Conservation (phyloP, 495 filamentous ascomycete genomes). For the Durotheca rogersii region DNA sequence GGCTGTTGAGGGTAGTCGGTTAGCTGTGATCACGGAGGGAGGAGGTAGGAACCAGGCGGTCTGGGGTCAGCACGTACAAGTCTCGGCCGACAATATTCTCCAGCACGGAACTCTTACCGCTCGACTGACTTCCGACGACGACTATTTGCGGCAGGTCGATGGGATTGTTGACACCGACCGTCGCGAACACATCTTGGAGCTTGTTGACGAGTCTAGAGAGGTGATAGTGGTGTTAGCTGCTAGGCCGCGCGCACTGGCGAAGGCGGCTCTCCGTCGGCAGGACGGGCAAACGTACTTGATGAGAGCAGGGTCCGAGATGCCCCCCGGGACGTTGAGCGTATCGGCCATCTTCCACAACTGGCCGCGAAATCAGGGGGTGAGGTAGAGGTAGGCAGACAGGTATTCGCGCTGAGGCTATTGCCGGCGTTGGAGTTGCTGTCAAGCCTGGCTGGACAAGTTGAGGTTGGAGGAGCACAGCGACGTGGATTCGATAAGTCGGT, state of each 20-base stretch:
- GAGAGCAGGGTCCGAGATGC: conserved; percentile 60
- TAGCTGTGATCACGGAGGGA: conserved; percentile 6
- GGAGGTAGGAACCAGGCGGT: conserved; percentile 7
- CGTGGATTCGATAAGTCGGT: neutral
- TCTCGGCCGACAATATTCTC: conserved; percentile 99
- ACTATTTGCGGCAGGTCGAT: conserved; percentile 99
- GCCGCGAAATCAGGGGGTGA: too few species aligned
- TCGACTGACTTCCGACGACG: conserved; percentile 97
- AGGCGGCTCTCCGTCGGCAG: conserved; percentile 33
- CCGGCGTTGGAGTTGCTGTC: neutral
- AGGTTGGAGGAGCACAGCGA: neutral
- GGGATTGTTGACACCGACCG: conserved; percentile 97
- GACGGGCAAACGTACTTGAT: conserved; percentile 52
- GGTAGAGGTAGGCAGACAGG: neutral
- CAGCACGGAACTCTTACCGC: conserved; percentile 98
- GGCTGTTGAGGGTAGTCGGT: conserved; percentile 51
- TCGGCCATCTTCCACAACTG: conserved; percentile 31
- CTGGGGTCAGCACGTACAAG: conserved; percentile 65
- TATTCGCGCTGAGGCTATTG: too few species aligned
- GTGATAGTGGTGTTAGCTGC: conserved; percentile 23
- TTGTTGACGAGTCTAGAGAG: conserved; percentile 90
- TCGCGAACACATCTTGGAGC: conserved; percentile 98
- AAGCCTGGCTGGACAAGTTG: conserved; percentile 4
- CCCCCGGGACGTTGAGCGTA: conserved; percentile 46
- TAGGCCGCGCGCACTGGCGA: conserved; percentile 21